Base-by-base conservation (phyloP, 2,329 filamentous ascomycete genomes). In the Fusarium nygamai region DNA sequence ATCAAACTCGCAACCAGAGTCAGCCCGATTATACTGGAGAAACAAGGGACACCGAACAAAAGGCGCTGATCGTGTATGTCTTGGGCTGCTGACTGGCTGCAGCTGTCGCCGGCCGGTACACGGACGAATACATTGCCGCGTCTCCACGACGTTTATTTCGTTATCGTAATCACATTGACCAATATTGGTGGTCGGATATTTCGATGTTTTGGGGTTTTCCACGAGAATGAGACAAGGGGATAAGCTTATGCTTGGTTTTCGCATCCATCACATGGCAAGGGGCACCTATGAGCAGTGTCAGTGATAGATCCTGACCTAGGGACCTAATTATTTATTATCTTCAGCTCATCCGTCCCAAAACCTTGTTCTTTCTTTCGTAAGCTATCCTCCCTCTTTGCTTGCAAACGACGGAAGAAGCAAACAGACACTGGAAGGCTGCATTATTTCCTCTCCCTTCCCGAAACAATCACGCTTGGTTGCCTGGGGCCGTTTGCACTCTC, bases 1-100 rank as follows among this genome's bases (percentile, higher is more conserved):
- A 56, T 47, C 43, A 43, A 43, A 41, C 41, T 22, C 65, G 31
- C 31, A 41, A 36, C 48, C 36, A 27, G 34, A 66, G 44, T 69
- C 67, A 70, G 67, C 67, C 67, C 61, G 43, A 34, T 60, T 60
- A 66, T 41, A 71, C 39, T 67, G 63, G 46, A 36, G 43, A 36
- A 36, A 20, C 33, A 29, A 29, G 41, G n/a, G 36, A 39, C 38
- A 39, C 20, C 20, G 38, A 38, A 13, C 24, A 43, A 64, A 64
- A 56, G 61, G 61, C 69, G 67, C 69, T 71, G 41, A 38, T 56
- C 62, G 57, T 71, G 61, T 62, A 71, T 71, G 67, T 43, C 61
- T 71, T 47, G 3, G 31, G 29, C 3, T 61, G 61, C 56, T 71
- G 50, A 71, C 29, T 71, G 69, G 69, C 33, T 43, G 17, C 27